phyloP scores from a whole-genome alignment of 2,329 filamentous ascomycete genomes.

The Pseudocercospora musae region DNA sequence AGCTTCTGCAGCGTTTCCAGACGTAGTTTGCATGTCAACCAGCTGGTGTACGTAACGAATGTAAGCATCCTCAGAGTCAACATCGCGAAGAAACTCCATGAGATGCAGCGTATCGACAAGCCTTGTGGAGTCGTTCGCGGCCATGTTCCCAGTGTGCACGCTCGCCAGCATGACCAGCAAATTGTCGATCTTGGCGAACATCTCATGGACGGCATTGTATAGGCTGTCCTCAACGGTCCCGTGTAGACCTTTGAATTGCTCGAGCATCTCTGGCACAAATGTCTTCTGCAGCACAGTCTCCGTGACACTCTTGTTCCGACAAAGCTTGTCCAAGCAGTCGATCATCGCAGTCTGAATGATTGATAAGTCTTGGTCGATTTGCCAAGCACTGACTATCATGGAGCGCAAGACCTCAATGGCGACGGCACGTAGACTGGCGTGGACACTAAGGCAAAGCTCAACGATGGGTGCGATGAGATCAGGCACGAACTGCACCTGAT shows the following conservation, averaged over 20 bases:
- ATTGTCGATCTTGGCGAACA: slow-evolving; percentile 83
- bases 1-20: slow-evolving; percentile 79
- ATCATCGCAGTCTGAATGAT: slow-evolving; percentile 96
- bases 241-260: slow-evolving; percentile 71
- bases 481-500: slow-evolving; percentile 97
- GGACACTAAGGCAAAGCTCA: slow-evolving; percentile 89
- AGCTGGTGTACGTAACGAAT: slow-evolving; percentile 94
- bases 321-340: slow-evolving; percentile 83
- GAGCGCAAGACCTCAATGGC: slow-evolving; percentile 92
- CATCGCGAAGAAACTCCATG: slow-evolving; percentile 95
- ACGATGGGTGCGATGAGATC: slow-evolving; percentile 87
- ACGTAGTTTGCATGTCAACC: slow-evolving; percentile 69
- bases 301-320: slow-evolving; percentile 74
- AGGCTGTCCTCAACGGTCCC: slow-evolving; percentile 67
- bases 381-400: slow-evolving; percentile 99
- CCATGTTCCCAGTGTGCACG: slow-evolving; percentile 73
- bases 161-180: slow-evolving; percentile 87
- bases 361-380: slow-evolving; percentile 83
- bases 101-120: slow-evolving; percentile 85
- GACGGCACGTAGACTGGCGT: slow-evolving; percentile 83
- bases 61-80: slow-evolving; percentile 96
- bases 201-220: slow-evolving; percentile 69
- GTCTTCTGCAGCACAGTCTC: slow-evolving; percentile 90
- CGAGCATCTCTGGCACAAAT: slow-evolving; percentile 81
- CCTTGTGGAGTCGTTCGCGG: slow-evolving; percentile 64